These are phyloP conservation scores for Linnemannia exigua DNA, from an alignment of 192 early-diverging fungal genomes.

Conservation along the genomic window DNA sequence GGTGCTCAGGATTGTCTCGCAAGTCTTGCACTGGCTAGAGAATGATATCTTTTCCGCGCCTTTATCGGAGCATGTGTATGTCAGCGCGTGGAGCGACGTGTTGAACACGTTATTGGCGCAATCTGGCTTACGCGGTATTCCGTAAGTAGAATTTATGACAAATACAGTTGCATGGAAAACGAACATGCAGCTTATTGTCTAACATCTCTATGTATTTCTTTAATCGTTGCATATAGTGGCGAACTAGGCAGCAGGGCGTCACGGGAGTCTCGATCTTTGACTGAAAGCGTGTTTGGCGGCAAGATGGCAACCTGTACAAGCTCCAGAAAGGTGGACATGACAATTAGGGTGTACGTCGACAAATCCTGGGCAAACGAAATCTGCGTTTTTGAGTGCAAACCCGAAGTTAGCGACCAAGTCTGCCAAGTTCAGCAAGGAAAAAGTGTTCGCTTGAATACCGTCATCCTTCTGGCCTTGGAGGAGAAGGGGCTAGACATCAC, in stretches of 20 bases:
- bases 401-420: conserved; percentile 12
- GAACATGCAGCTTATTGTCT: neutral
- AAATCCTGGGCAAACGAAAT: conserved; percentile 18
- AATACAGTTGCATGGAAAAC: conserved; percentile 2
- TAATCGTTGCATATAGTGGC: conserved; percentile 16
- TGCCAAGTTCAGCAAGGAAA: conserved; percentile 13
- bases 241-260: conserved; percentile 16
- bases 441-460: conserved; percentile 19
- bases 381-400: conserved; percentile 13
- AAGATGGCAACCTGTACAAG: conserved; percentile 8
- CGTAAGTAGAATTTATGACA: conserved; percentile 8
- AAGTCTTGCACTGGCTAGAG: conserved; percentile 20
- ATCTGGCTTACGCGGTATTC: conserved; percentile 10
- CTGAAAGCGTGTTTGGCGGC: conserved; percentile 16
- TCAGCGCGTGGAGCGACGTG: conserved; percentile 19
- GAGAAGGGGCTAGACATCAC: conserved; percentile 9
- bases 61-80: conserved; percentile 22
- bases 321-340: conserved; percentile 21
- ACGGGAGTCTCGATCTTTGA: neutral
- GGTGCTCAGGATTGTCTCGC: conserved; percentile 19
- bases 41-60: conserved; percentile 13
- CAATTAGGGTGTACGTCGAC: conserved; percentile 16
- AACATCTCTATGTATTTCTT: neutral
- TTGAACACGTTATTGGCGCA: conserved; percentile 14
- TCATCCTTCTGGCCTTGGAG: conserved; percentile 15